These are phyloP conservation scores for Phialemonium atrogriseum DNA, from an alignment of 2,329 filamentous ascomycete species.

Conservation along the genomic window DNA sequence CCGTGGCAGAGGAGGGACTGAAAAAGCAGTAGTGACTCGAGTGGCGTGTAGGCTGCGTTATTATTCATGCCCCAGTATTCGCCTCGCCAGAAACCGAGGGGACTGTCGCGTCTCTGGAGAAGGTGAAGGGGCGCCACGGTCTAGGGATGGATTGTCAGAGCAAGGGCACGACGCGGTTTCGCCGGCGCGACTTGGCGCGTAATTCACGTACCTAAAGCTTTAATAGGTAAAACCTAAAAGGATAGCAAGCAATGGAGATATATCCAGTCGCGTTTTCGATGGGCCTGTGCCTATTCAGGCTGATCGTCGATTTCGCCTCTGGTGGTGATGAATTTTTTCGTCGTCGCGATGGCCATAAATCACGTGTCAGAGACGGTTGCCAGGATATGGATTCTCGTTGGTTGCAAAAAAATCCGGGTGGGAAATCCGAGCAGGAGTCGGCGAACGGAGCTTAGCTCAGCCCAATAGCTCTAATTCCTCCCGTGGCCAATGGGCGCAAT, in stretches of 20 bases:
- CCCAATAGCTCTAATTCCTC: no score
- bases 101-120: conserved; percentile 22
- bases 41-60: conserved; percentile 22
- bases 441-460: no score
- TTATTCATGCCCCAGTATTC: conserved; percentile 26
- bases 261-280: background rate
- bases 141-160: no score
- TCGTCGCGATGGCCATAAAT: conserved; percentile 2
- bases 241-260: background rate
- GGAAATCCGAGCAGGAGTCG: no score
- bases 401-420: no score
- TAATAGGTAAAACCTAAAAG: background rate
- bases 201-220: conserved; percentile 1
- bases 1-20: conserved; percentile 21
- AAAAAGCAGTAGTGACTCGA: conserved; percentile 26
- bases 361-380: conserved; percentile 1
- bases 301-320: background rate
- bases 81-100: conserved; percentile 24
- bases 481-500: no score
- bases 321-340: conserved; percentile 1
- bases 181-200: background rate
- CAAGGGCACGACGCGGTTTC: conserved; percentile 1
- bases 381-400: background rate
- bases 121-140: conserved; percentile 27
- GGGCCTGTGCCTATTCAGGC: conserved; percentile 2